phyloP scores from a whole-genome alignment of 805 yeast genomes.

The Metschnikowia henanensis region DNA sequence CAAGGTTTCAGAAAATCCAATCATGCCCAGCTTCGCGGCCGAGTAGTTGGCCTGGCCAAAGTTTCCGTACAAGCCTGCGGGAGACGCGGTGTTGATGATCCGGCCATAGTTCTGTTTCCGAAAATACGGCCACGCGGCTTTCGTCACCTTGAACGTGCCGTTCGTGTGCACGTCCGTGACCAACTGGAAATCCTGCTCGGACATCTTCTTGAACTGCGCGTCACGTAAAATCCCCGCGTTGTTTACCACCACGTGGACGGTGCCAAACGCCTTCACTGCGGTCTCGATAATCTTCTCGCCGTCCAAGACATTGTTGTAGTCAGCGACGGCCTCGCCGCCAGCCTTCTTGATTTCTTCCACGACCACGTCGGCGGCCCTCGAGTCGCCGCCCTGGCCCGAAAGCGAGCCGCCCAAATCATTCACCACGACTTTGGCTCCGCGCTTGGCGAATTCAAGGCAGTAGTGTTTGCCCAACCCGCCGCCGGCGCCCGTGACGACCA shows the following conservation, averaged over 20 bases:
- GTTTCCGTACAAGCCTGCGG: constrained; percentile 96
- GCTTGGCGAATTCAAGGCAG: constrained; percentile 80
- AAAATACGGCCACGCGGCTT: constrained; percentile 92
- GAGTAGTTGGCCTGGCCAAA: constrained; percentile 97
- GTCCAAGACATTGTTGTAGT: constrained; percentile 85
- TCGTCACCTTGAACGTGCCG: constrained; percentile 83
- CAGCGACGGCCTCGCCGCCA: constrained; percentile 91
- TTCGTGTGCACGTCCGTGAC: constrained; percentile 86
- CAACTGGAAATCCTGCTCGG: constrained; percentile 71
- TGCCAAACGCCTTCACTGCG: constrained; percentile 83
- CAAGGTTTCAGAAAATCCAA: constrained; percentile 90
- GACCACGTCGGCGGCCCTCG: constrained; percentile 82
- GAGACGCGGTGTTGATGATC: constrained; percentile 90
- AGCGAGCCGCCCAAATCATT: constrained; percentile 90
- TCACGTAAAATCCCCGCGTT: constrained; percentile 96
- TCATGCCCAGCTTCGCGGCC: constrained; percentile 86
- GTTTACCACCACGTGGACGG: constrained; percentile 85
- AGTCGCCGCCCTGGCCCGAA: constrained; percentile 67
- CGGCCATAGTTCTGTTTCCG: constrained; percentile 85
- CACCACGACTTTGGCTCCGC: constrained; percentile 95
- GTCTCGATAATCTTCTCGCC: constrained; percentile 85
- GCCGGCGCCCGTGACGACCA: constrained; percentile 95
- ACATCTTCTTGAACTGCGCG: constrained; percentile 82
- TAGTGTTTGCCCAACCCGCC: constrained; percentile 93
- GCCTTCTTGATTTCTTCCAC: constrained; percentile 75